Base-by-base conservation (phyloP, 768 basidiomycete genomes). In the Russula earlei region DNA sequence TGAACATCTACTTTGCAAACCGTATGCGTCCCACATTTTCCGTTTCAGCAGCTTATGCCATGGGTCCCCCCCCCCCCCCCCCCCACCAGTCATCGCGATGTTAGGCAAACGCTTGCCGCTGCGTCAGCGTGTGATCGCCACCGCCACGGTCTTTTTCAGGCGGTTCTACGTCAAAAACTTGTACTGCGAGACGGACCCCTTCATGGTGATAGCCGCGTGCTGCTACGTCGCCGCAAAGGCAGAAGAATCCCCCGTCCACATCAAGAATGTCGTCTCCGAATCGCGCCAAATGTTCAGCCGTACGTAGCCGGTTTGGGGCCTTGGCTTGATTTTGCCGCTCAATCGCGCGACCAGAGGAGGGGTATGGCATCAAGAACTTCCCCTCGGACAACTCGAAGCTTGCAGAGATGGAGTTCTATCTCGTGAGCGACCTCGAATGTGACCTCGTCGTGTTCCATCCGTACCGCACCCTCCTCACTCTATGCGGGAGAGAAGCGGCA, bases 361-460 rank as follows among this genome's bases (percentile, higher is more conserved):
- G 81, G 19, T 88, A 89, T 64, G 80, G 77, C 5, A 74, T 87
- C 66, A 85, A 87, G 66, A 70, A 78, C n/a, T 95, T 96, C 66
- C 82, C 88, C 0, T 79, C 86, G 0, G 93, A 96, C 66, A 87
- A 94, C 64, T 80, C 86, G 11, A 93, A 91, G 66, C 75, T 99
- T 14, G 96, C 94, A 4, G 96, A 99, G 69, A 97, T 97, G 94
- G 95, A 98, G 67, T 98, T 98, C 72, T 98, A 95, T 72, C 83
- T 98, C 10, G 85, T 99, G 22, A 91, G 91, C 66, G 94, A 99
- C 67, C 79, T 98, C 25, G 93, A 96, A 68, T 97, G 95, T 65
- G 91, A 98, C 69, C 74, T 99, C 41, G 69, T 85, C 52, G 79
- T 97, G 8, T 97, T 92, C 68, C 96, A 97, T 68, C 95, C 96